phyloP scores from a whole-genome alignment of 129 eudicot genomes.

The Cynara cardunculus region DNA sequence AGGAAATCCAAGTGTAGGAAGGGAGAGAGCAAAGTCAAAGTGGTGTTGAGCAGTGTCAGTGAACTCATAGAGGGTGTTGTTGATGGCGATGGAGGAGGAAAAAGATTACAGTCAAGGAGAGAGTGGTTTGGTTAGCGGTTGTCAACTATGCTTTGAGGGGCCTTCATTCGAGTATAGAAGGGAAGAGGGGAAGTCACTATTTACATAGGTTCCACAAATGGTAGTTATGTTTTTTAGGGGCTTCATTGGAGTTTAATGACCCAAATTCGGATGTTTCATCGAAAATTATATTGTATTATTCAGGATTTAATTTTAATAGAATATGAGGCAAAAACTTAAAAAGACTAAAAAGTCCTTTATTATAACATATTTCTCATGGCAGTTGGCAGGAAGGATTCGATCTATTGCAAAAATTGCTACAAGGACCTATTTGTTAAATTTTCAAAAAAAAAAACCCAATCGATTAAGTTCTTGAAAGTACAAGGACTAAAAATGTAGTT shows the following conservation, averaged over 20 bases:
- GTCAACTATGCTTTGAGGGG: not conserved
- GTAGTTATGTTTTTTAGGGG: not conserved
- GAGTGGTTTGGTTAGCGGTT: not conserved
- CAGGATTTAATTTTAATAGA: too few species aligned
- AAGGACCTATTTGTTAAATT: not conserved
- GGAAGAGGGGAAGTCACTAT: not conserved
- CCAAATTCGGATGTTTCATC: not conserved
- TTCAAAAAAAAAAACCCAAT: not conserved
- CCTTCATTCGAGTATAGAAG: not conserved
- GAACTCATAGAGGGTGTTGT: not conserved
- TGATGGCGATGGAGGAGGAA: not conserved
- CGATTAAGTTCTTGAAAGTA: not conserved
- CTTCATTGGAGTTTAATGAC: not conserved
- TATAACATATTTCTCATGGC: not conserved
- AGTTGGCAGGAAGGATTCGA: not conserved
- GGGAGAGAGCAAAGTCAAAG: not conserved
- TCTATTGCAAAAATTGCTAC: not conserved
- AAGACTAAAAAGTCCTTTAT: not conserved
- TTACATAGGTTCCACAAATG: not conserved
- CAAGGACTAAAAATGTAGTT: not conserved
- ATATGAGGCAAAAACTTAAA: not conserved
- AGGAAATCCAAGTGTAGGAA: not conserved
- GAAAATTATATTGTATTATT: too few species aligned
- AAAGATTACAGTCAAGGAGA: not conserved
- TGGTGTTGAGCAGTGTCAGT: not conserved